Percentiles rank a stretch among this genome's conserved stretches.
Conservation (phyloP, 2,329 filamentous ascomycete species). For the Cladosporium oxysporum region DNA sequence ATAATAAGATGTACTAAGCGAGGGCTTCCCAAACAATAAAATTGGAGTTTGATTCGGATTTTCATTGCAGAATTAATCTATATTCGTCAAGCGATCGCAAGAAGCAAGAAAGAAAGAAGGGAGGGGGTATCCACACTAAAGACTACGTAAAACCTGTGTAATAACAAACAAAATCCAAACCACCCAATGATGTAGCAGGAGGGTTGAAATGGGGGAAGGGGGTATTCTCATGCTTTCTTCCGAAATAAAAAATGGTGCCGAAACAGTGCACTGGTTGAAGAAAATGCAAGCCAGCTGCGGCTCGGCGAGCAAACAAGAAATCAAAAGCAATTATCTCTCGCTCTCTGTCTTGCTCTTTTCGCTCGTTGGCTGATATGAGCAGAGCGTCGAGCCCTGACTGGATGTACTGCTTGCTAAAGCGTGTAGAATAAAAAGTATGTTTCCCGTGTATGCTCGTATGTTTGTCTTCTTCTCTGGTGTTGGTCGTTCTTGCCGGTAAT, state of each 20-base stretch:
- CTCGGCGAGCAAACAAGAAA: no score
- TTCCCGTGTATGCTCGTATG: background rate
- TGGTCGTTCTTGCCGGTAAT: background rate
- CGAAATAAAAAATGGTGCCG: background rate
- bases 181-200: background rate
- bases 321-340: background rate
- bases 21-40: background rate
- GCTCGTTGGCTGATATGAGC: background rate
- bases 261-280: background rate
- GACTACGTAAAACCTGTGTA: background rate
- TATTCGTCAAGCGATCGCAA: background rate
- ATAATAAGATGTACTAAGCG: background rate
- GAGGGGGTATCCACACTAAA: conserved; percentile 14
- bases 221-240: conserved; percentile 12
- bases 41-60: background rate
- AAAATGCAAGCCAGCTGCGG: no score
- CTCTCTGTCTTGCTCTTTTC: background rate
- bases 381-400: background rate
- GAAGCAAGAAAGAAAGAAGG: background rate
- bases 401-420: background rate
- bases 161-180: background rate
- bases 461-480: background rate
- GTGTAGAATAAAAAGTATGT: background rate
- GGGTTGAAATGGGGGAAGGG: background rate
- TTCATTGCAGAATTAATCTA: background rate